These are phyloP conservation scores for Tetratostichococcus sp. DNA, from an alignment of 139 green algal genomes.

Conservation along the genomic window DNA sequence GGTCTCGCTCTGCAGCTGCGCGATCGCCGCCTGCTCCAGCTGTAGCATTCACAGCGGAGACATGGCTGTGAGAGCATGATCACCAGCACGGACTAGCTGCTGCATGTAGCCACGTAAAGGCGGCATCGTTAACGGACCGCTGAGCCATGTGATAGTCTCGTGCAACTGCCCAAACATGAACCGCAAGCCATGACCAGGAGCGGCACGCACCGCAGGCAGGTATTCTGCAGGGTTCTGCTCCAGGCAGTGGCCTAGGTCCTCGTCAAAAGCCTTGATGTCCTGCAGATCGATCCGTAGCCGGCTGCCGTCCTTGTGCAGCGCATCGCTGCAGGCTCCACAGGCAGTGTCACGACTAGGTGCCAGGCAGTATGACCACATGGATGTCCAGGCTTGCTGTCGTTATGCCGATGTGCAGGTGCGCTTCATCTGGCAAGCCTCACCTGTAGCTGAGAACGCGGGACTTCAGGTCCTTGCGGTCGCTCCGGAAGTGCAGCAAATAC, in stretches of 20 bases:
- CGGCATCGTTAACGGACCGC: no score
- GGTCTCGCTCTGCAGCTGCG: constrained; percentile 55
- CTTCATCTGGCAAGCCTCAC: no score
- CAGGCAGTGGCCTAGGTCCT: constrained; percentile 51
- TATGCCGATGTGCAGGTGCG: neutral
- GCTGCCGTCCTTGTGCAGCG: constrained; percentile 18
- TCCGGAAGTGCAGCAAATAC: constrained; percentile 50
- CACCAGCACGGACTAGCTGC: no score
- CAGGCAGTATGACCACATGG: neutral
- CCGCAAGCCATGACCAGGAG: no score
- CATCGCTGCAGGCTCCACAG: constrained; percentile 43
- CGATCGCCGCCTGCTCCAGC: constrained; percentile 68
- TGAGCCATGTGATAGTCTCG: no score
- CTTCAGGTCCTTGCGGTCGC: constrained; percentile 27
- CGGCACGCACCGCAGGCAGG: constrained; percentile 63
- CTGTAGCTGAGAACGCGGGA: constrained; percentile 27
- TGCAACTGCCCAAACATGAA: no score
- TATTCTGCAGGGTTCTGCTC: constrained; percentile 58
- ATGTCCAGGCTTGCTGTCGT: no score
- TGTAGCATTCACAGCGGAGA: constrained; percentile 17
- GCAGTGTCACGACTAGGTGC: no score
- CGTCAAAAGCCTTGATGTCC: constrained; percentile 56
- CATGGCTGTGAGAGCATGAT: no score
- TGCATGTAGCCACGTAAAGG: no score
- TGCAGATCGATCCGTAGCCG: constrained; percentile 59